Base-by-base conservation (phyloP, 768 basidiomycete species). In the Boletus edulis region DNA sequence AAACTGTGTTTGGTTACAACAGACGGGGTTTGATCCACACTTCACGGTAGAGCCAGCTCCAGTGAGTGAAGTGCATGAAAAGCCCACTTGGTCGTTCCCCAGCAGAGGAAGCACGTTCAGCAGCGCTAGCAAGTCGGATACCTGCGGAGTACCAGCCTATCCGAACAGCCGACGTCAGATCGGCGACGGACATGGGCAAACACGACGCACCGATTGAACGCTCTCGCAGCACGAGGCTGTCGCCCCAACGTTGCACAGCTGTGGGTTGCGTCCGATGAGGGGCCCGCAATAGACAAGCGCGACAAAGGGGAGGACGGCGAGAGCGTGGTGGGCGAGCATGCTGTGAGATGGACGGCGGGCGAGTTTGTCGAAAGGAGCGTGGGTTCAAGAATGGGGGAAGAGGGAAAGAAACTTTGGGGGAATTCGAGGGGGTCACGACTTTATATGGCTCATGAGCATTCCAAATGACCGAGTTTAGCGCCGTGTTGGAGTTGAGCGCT, bases 21-120 rank as follows among this genome's bases (percentile, higher is more conserved):
- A 68, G 20, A 68, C 60, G 17, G 69, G 50, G 11, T 61, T 55
- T 12, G 59, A 32, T 27, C 47, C 20, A 29, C 64, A 70, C 15
- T 42, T 35, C 15, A 14, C 31, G 14, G 59, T 41, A 57, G 60
- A 64, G 58, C 68, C 69, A 68, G 64, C 60, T 59, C 62, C 64
- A 38, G 57, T 13, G 7, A 70, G 49, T 22, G 56, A 54, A 34
- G 32, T 56, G 59, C 67, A 68, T 17, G 40, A 14, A 41, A 62
- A 31, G 45, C 67, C 69, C 37, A 66, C 22, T 2, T 49, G 60
- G 7, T 46, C 50, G 32, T 54, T 3, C 32, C 39, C 48, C 24
- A 47, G 35, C 4, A 53, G 11, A 15, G 41, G 49, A 9, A 48
- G 20, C 11, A 55, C 24, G 24, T 10, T 34, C 27, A 66, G 41